Evolutionary conservation across 1,139 yeast genomes (phyloP), one percentile per base, ranked within the genome.

Genomic region (Candida neerlandica): DNA sequence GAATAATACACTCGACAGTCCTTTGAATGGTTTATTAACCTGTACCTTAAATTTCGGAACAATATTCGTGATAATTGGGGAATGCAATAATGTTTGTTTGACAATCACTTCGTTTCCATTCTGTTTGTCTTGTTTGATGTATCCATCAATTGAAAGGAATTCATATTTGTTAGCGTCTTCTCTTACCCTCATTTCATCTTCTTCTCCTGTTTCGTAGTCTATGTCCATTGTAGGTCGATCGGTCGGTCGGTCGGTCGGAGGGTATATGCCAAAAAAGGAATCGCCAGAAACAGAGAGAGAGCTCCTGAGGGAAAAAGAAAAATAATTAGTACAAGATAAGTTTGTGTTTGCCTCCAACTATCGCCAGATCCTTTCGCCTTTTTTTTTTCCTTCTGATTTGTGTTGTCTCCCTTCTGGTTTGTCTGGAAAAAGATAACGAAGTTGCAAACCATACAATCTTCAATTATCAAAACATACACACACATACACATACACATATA

Each of bases 31-130:
- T 54, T 76, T 76, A 44, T 61, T 60, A 16, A 59, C 52, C 21
- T 62, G 61, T 1, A 75, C 78, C 38, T 59, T 56, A 55, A 75
- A 74, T 6, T 58, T 54, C 18, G 75, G 71, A 34, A 66, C 59
- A 29, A 75, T 67, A 43, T 64, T 62, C 42, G 61, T 57, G 46
- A 75, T 58, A 3, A 71, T 58, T 11, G 80, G 78, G 6, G 79
- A 73, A 41, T 62, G 65, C 43, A 73, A 54, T 23, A 73, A 56
- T 5, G 80, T 74, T 54, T 71, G 67, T 50, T 73, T 74, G 41
- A 64, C 53, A 48, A 60, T 62, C 11, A 49, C 48, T n/a, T 23
- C 27, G 9, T 23, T 23, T 23, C 9, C 27, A 23, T 51, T 52
- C 12, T 49, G 40, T 12, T 44, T 43, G 11, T 29, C 15, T 21